Base-by-base conservation (phyloP, 352 stramenopile species). In the Pythium graminicola region DNA sequence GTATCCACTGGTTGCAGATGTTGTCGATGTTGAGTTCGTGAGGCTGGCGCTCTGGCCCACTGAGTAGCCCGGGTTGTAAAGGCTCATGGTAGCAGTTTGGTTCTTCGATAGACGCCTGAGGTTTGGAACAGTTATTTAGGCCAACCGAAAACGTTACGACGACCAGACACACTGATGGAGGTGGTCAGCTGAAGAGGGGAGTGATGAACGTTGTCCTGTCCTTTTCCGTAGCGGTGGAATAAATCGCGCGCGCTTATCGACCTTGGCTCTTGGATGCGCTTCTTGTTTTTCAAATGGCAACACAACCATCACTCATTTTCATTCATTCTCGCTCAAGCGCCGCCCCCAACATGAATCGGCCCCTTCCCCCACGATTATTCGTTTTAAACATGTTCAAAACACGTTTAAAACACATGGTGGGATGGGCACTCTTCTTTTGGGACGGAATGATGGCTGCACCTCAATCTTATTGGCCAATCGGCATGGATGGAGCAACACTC, bases 241-340 rank as follows among this genome's bases (percentile, higher is more conserved):
- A n/a, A n/a, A n/a, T n/a, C n/a, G n/a, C n/a, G n/a, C n/a, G n/a
- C n/a, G n/a, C n/a, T n/a, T n/a, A n/a, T n/a, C n/a, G n/a, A n/a
- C n/a, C n/a, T n/a, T n/a, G 50, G 23, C 19, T 41, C 45, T 54
- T 65, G 46, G 50, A 60, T 65, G 50, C 51, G 57, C 57, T 65
- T 46, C 58, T 60, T 32, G 58, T 58, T 68, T 69, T 62, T 67
- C 59, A 64, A 67, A 66, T 67, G 64, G 64, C 64, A 71, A 68
- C 64, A 65, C 64, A 54, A 72, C 64, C 54, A 72, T 64, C 64
- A 72, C 59, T 72, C 60, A 60, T 64, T 69, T 60, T 66, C 64
- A 67, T 69, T 69, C 64, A 72, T 64, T 72, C 64, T 69, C 43
- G 55, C 49, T 43, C 27, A 35, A 17, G 31, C 4, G n/a, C 17